Evolutionary conservation across 148 eudicot species (phyloP), one percentile per base, ranked within the genome.

Genomic region (Nepenthes gracilis): DNA sequence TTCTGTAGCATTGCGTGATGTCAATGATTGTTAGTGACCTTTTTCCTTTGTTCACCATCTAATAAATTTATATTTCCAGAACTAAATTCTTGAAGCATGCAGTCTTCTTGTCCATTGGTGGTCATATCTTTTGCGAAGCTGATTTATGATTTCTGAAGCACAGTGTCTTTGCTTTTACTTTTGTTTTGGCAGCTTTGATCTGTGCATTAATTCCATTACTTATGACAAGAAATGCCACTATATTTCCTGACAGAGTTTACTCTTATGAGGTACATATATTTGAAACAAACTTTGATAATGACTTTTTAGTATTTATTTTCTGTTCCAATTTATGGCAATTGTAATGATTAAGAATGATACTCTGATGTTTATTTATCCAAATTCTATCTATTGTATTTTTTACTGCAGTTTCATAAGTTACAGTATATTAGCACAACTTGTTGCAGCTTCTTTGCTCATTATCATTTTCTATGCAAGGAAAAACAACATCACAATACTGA

Each of bases 191-290:
- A 93, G 98, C 99, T 38, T 60, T 93, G 68, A 73, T 86, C 53
- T 93, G 96, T 65, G 99, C 99, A 47, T 68, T 89, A 55, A 76
- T 93, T 67, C 96, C 99, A 61, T 70, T 86, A 73, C 81, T 93
- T 59, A 84, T 93, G 92, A 71, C 81, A 38, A 81, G 99, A 78
- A 74, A 74, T 76, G 80, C 95, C 47, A 80, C 80, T 45, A 61
- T 93, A 32, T 89, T 84, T 73, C 95, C 87, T 1, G 95, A 93
- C 67, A 93, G 81, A 70, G 52, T 72, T 32, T 93, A 81, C 73
- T 74, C 74, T 15, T 89, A 86, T 60, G 91, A 89, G 91, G 98
- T 88, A 86, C 53, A 12, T 58, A 38, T 7, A 57, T 59, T 54
- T 58, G 48, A 58, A 48, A 23, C 43, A 33, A 59, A 11, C 49